Evolutionary conservation across 1,139 yeast species (phyloP), one percentile per base, ranked within the genome.

Genomic region (Debaryomycetaceae sp.): DNA sequence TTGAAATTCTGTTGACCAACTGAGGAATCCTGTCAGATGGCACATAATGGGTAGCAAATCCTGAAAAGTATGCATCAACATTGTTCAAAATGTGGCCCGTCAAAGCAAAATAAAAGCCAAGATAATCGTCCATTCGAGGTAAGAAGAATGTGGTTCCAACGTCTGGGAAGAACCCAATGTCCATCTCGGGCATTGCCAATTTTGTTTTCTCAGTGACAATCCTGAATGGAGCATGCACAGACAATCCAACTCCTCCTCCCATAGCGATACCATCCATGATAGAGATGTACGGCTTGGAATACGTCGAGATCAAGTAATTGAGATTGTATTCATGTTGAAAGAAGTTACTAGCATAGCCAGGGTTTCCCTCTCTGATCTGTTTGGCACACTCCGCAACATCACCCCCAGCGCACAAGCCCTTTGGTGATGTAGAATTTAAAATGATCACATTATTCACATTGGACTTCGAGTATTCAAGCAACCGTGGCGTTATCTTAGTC

Each of bases 201-300:
- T 84, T 78, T 17, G 98, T 91, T 58, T 80, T 79, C 58, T 93
- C 98, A 35, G 97, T 88, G 9, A 95, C 95, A 41, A 93, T 74
- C 60, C 99, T 80, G 74, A 91, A 91, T 3, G 97, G 95, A n/a
- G 91, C 87, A 65, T 95, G 98, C 38, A 88, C 84, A 0, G 93
- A 77, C 45, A 93, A 72, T 4, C 99, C 99, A 38, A 89, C 96
- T 55, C 99, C 99, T 44, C 99, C 99, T 45, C 99, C 99, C 97
- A 93, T 89, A 35, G 95, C 89, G 57, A 93, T 89, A 29, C 98
- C 98, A 60, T 93, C 85, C 83, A 87, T 85, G 39, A 90, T 60
- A 0, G 96, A 76, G 17, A 93, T 83, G 52, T 87, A 78, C 1
- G 99, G 98, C 68, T 90, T 93, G 48, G 84, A 75, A 60, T 81